phyloP scores from a whole-genome alignment of 495 filamentous ascomycete species.

The Penicillium canescens region DNA sequence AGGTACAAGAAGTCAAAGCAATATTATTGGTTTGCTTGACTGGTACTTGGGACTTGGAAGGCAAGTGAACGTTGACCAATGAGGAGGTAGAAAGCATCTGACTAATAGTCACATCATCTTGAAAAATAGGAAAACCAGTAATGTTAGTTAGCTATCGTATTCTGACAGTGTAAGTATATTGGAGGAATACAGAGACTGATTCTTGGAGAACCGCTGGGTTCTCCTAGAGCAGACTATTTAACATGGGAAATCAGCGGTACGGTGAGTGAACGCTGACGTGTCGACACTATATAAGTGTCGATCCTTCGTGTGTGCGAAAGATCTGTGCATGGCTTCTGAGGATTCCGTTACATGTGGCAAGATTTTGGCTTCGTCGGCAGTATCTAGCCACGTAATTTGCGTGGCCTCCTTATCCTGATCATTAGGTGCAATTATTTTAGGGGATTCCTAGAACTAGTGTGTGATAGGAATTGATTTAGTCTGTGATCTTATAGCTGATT shows the following conservation, averaged over 20 bases:
- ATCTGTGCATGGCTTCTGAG: too few relatives aligned
- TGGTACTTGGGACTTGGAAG: background rate
- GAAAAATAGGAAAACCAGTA: background rate
- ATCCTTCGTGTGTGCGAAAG: too few relatives aligned
- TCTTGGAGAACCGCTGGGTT: too few relatives aligned
- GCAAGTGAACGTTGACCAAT: background rate
- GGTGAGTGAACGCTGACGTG: too few relatives aligned
- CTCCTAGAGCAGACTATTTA: too few relatives aligned
- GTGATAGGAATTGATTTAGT: background rate
- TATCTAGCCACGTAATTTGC: constrained; percentile 3
- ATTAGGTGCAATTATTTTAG: background rate
- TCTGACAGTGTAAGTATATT: constrained; percentile 6
- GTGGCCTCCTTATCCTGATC: background rate
- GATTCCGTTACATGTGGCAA: too few relatives aligned
- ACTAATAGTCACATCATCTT: background rate
- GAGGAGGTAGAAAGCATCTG: background rate
- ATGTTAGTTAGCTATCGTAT: background rate
- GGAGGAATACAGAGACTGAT: too few relatives aligned
- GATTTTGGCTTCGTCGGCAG: background rate
- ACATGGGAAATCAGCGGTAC: too few relatives aligned
- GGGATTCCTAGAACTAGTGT: background rate
- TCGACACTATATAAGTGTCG: too few relatives aligned
- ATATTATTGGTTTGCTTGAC: background rate
- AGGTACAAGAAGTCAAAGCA: too few relatives aligned
- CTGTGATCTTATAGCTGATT: background rate